Conservation (phyloP, 2,329 filamentous ascomycete species). For the Colletotrichum filicis region DNA sequence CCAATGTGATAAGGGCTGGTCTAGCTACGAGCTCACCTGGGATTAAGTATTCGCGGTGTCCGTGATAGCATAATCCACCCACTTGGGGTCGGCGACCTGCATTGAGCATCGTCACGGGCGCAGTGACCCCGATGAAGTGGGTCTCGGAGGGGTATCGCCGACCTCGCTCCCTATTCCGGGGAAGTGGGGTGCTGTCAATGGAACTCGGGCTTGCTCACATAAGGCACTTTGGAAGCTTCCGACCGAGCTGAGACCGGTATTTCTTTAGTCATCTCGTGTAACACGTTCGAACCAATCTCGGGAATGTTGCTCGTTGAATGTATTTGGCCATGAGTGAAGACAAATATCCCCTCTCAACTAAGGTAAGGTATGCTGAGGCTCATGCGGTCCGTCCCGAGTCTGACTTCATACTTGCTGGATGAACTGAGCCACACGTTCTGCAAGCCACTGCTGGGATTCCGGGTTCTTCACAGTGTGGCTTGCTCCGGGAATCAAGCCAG, state of each 20-base stretch:
- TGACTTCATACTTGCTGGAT: slow-evolving; percentile 41
- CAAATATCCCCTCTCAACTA: not conserved
- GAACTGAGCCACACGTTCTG: slow-evolving; percentile 58
- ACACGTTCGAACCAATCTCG: not conserved
- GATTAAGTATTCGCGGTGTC: slow-evolving; percentile 32
- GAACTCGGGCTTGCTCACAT: not conserved
- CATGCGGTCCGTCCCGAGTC: not conserved
- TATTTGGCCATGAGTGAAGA: not conserved
- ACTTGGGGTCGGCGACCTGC: slow-evolving; percentile 29
- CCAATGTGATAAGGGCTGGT: not conserved
- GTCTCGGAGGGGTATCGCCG: slow-evolving; percentile 27
- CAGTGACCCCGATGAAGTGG: slow-evolving; percentile 7
- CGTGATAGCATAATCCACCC: slow-evolving; percentile 8
- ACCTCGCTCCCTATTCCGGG: slow-evolving; percentile 23
- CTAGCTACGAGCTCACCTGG: not conserved
- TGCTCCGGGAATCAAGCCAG: slow-evolving; percentile 63
- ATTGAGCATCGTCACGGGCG: slow-evolving; percentile 24
- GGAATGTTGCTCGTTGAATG: not conserved
- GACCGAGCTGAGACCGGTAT: not conserved
- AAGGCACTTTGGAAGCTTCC: not conserved
- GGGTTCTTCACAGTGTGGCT: slow-evolving; percentile 60
- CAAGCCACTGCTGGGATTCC: slow-evolving; percentile 61
- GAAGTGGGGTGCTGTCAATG: not conserved
- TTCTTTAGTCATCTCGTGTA: not conserved
- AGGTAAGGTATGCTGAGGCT: not conserved